These are phyloP conservation scores for Tolypocladium ophioglossoides DNA, from an alignment of 2,329 filamentous ascomycete species.

Conservation along the genomic window DNA sequence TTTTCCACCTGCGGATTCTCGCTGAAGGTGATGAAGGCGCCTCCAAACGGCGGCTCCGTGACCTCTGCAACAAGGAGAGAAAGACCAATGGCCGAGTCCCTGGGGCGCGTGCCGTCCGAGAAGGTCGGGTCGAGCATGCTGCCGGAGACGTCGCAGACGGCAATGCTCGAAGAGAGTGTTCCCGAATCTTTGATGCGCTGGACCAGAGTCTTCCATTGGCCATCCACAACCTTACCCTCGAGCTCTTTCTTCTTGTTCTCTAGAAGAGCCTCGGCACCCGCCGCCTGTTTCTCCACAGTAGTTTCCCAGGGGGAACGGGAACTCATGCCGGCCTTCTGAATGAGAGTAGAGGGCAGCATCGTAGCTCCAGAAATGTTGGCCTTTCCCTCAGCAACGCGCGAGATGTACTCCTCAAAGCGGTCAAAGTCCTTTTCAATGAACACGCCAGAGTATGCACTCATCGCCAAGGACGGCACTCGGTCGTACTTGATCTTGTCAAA, in stretches of 20 bases:
- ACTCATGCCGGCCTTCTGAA: conserved; percentile 14
- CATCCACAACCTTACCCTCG: conserved; percentile 27
- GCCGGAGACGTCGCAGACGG: conserved; percentile 46
- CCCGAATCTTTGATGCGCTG: conserved; percentile 46
- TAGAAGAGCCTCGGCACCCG: conserved; percentile 7
- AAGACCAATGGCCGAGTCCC: conserved; percentile 45
- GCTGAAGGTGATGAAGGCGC: conserved; percentile 45
- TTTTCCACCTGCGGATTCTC: conserved; percentile 25
- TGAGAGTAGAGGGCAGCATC: conserved; percentile 39
- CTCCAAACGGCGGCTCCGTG: conserved; percentile 39
- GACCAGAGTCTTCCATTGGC: conserved; percentile 48
- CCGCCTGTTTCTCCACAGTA: not conserved
- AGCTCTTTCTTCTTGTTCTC: conserved; percentile 19
- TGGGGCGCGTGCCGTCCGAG: conserved; percentile 33
- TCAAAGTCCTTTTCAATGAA: conserved; percentile 40
- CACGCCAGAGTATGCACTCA: conserved; percentile 38
- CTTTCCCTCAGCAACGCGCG: conserved; percentile 35
- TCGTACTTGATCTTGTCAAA: conserved; percentile 44
- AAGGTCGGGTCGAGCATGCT: conserved; percentile 35
- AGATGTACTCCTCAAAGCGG: conserved; percentile 38
- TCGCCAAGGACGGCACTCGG: conserved; percentile 44
- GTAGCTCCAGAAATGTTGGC: conserved; percentile 44
- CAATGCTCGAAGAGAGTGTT: conserved; percentile 39
- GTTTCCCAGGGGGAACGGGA: too few relatives aligned
- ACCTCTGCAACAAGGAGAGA: conserved; percentile 45